These are phyloP conservation scores for Calonectria leucothoes DNA, from an alignment of 2,329 filamentous ascomycete species.

Conservation along the genomic window DNA sequence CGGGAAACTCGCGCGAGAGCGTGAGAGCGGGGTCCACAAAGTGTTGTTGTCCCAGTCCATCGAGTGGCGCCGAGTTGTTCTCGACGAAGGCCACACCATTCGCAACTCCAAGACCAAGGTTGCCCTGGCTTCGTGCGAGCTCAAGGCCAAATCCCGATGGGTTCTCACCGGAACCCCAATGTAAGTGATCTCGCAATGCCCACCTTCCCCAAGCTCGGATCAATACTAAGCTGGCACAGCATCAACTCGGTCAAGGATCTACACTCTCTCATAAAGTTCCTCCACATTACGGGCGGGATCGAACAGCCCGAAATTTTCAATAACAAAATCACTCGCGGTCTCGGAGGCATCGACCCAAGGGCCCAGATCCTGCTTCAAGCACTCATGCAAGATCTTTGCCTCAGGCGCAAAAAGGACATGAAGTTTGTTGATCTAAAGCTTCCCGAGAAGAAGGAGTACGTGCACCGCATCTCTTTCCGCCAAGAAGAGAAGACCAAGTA, in stretches of 20 bases:
- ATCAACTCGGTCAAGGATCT: conserved; percentile 86
- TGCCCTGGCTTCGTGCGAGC: conserved; percentile 73
- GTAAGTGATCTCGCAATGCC: conserved; percentile 49
- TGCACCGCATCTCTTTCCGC: conserved; percentile 80
- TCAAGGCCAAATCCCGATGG: conserved; percentile 82
- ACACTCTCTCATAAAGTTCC: conserved; percentile 82
- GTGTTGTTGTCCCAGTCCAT: conserved; percentile 53
- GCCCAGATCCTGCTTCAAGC: conserved; percentile 77
- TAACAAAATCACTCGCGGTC: conserved; percentile 68
- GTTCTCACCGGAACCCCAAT: conserved; percentile 85
- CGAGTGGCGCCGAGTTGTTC: conserved; percentile 81
- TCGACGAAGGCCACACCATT: conserved; percentile 88
- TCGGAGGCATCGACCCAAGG: conserved; percentile 66
- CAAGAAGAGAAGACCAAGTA: conserved; percentile 83
- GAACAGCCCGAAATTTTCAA: conserved; percentile 81
- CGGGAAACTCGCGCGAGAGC: conserved; percentile 78
- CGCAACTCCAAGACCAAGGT: conserved; percentile 81
- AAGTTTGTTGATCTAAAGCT: conserved; percentile 84
- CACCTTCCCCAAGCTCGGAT: neutral
- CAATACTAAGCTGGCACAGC: conserved; percentile 49
- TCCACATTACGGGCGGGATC: conserved; percentile 80
- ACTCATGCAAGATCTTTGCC: conserved; percentile 83
- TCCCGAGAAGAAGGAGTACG: conserved; percentile 80
- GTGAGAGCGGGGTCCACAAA: conserved; percentile 57
- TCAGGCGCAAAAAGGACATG: conserved; percentile 90